Percentiles rank a stretch among this genome's conserved stretches.
These are phyloP conservation scores for Populus alba DNA, from an alignment of 345 rosid genomes.

Conservation along the genomic window DNA sequence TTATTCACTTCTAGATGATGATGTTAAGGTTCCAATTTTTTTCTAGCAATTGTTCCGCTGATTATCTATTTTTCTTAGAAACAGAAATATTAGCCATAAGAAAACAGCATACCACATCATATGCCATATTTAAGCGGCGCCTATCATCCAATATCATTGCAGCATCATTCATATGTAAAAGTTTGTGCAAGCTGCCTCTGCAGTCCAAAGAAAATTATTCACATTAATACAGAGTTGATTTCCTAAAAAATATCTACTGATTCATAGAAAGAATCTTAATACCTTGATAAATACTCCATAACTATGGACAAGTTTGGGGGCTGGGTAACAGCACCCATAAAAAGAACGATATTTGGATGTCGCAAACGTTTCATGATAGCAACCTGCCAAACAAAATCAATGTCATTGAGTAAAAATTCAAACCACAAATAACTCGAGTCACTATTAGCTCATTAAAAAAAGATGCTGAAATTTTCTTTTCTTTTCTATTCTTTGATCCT, in stretches of 20 bases:
- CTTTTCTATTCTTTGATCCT: neutral
- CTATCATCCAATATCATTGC: constrained; percentile 12
- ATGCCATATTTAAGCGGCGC: constrained; percentile 26
- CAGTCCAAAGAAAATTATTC: neutral
- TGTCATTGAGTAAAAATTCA: neutral
- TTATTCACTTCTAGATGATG: neutral
- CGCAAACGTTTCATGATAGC: constrained; percentile 29
- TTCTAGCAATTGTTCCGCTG: neutral
- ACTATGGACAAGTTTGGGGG: constrained; percentile 32
- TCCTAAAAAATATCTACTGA: neutral
- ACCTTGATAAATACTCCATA: constrained; percentile 30
- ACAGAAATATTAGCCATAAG: constrained; percentile 1
- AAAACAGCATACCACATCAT: constrained; percentile 23
- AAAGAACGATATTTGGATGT: constrained; percentile 35
- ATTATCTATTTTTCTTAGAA: neutral
- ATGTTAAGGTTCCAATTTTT: neutral
- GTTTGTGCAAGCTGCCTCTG: constrained; percentile 29
- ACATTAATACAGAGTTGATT: neutral
- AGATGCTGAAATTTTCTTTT: neutral
- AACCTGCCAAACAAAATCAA: constrained; percentile 19
- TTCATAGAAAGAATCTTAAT: neutral
- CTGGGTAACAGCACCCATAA: constrained; percentile 34
- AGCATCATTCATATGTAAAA: constrained; percentile 21
- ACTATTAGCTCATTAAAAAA: neutral
- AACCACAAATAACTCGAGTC: neutral